phyloP scores from a whole-genome alignment of 1,284 basidiomycete genomes.

The Leccinum pachyderme region DNA sequence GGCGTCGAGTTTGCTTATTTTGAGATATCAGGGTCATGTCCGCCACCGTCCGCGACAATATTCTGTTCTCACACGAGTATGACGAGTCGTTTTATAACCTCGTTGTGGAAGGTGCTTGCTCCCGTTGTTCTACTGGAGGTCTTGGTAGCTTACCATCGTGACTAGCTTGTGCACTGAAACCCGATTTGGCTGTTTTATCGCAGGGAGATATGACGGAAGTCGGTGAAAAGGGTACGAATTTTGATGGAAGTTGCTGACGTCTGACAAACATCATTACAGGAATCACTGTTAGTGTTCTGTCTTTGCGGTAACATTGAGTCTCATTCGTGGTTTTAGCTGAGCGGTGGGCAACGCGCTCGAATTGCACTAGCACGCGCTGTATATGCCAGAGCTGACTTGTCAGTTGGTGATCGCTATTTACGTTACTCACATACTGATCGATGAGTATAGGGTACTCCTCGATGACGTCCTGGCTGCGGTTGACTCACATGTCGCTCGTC shows the following conservation, averaged over 20 bases:
- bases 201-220: conserved; percentile 77
- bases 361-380: conserved; percentile 53
- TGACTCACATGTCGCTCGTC: conserved; percentile 74
- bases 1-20: conserved; percentile 1
- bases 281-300: conserved; percentile 26
- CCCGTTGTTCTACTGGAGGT: background rate
- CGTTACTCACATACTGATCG: background rate
- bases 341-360: conserved; percentile 62
- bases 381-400: conserved; percentile 54
- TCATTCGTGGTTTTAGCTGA: conserved; percentile 31
- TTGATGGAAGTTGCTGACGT: conserved; percentile 27
- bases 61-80: conserved; percentile 86
- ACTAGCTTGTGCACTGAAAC: conserved; percentile 82
- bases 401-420: conserved; percentile 4
- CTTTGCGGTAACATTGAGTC: background rate
- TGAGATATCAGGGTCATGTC: conserved; percentile 66
- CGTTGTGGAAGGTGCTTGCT: conserved; percentile 65
- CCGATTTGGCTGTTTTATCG: conserved; percentile 75
- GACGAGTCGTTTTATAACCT: conserved; percentile 76
- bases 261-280: conserved; percentile 21
- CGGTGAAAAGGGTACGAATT: conserved; percentile 47
- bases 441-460: conserved; percentile 24
- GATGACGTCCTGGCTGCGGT: conserved; percentile 51
- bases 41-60: conserved; percentile 83
- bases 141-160: background rate